phyloP scores from a whole-genome alignment of 2,329 filamentous ascomycete genomes.

The Cercospora beticola region DNA sequence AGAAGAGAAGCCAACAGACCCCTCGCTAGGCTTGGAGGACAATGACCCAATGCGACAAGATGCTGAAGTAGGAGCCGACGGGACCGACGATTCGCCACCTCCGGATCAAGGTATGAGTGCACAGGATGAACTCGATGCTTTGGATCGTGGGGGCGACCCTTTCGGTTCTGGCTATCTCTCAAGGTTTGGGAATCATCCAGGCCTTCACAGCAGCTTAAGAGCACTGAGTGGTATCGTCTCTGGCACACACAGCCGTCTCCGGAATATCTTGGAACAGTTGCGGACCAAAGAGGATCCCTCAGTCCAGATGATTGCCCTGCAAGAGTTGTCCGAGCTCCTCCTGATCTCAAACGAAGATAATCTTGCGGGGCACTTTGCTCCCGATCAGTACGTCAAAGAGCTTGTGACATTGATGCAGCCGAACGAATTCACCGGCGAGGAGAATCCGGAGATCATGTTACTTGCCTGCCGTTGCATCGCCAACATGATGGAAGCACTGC shows the following conservation, averaged over 20 bases:
- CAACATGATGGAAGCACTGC: slow-evolving; percentile 95
- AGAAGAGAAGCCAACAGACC: slow-evolving; percentile 33
- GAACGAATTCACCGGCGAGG: slow-evolving; percentile 74
- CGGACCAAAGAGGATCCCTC: slow-evolving; percentile 82
- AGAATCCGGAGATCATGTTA: slow-evolving; percentile 96
- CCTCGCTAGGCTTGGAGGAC: slow-evolving; percentile 39
- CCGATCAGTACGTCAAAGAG: slow-evolving; percentile 93
- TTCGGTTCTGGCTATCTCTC: slow-evolving; percentile 66
- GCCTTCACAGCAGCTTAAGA: slow-evolving; percentile 76
- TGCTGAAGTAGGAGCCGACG: slow-evolving; percentile 37
- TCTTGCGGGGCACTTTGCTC: slow-evolving; percentile 88
- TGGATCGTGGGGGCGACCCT: slow-evolving; percentile 54
- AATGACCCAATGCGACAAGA: slow-evolving; percentile 55
- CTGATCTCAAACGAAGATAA: slow-evolving; percentile 97
- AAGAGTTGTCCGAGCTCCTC: slow-evolving; percentile 89
- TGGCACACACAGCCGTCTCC: slow-evolving; percentile 73
- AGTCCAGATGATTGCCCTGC: slow-evolving; percentile 84
- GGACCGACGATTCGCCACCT: slow-evolving; percentile 62
- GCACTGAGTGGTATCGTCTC: slow-evolving; percentile 91
- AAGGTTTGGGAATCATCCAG: slow-evolving; percentile 60
- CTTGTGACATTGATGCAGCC: slow-evolving; percentile 88
- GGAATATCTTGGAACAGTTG: slow-evolving; percentile 61
- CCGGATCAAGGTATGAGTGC: slow-evolving; percentile 32
- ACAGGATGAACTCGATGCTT: slow-evolving; percentile 55
- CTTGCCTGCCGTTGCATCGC: slow-evolving; percentile 92